Evolutionary conservation across 2,329 filamentous ascomycete species (phyloP), one percentile per base, ranked within the genome.

Genomic region (Fusarium setosum): DNA sequence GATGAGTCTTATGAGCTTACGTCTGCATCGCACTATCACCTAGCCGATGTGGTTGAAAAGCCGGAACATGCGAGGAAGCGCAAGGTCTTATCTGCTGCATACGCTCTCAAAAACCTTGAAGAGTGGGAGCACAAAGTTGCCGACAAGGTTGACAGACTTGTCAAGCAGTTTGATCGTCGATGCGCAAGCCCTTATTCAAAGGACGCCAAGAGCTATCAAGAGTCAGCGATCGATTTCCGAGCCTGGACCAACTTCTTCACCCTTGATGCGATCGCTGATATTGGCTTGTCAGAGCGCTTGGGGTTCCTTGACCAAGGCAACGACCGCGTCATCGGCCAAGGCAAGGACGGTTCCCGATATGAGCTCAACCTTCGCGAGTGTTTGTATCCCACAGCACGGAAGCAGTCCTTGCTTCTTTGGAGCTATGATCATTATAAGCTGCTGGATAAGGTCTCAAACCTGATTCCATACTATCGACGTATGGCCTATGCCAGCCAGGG

Each of bases 231-330:
- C 20, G 82, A 87, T 65, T 83, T 81, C 60, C 80, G 83, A 6
- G 74, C 76, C 9, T 86, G 61, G 61, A 82, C 79, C n/a, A 86
- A 86, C 71, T 84, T 84, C 74, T 86, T 86, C 73, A 83, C 83
- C 1, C 75, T 86, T 8, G 84, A 87, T 58, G 84, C 83, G 18
- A 86, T 86, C 50, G 82, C 81, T 34, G 83, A 86, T 58, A 87
- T 87, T 69, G 84, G 84, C 4, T 74, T 86, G 1, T 81, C 77
- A 26, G 24, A 26, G 10, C 24, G 24, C 24, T 10, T 26, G 10
- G 24, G 24, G 6, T 10, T 26, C 10, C 24, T 26, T 6, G 24
- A 26, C 24, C 24, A 10, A 26, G 24, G 24, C 6, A 6, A 26
- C 10, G 24, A 26, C 24, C 6, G 6, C 6, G 24, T 26, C 24